Base-by-base conservation (phyloP, 1,284 basidiomycete genomes). In the Apiotrichum siamense region DNA sequence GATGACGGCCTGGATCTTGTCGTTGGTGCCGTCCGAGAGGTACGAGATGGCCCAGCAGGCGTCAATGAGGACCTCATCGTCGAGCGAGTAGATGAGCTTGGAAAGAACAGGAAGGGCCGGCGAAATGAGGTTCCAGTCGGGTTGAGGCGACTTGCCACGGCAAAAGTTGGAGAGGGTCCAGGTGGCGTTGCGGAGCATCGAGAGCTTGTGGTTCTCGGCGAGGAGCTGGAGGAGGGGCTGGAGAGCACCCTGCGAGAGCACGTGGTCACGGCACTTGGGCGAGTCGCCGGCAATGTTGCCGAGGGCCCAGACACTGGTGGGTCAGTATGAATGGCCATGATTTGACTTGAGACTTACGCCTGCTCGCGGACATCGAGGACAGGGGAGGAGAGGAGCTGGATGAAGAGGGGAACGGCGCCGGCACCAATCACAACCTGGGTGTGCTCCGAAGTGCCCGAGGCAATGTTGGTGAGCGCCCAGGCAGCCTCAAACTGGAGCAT, bases 1-100 rank as follows among this genome's bases (percentile, higher is more conserved):
- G 65, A 99, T 98, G 58, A 98, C 96, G 35, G 94, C 94, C 75
- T 99, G 96, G 58, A 99, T 99, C 80, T 99, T 99, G 77, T 99
- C 96, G 72, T 97, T 97, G 44, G 93, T 91, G 38, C 96, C 96
- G 73, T 98, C 96, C 2, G 96, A 98, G 31, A 99, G 85, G 77
- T 99, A 99, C 25, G 93, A 97, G 74, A 99, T 96, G 40, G 96
- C 96, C 96, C 96, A 99, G 80, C 96, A 99, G 26, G 96, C 96
- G 73, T 99, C 96, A 70, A 98, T 99, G 66, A 99, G 79, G 57
- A 97, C 96, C 77, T 99, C 96, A 69, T 98, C 94, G 72, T 99
- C 96, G 67, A 97, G 83, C 43, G 94, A 97, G 77, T 98, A 98
- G 75, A 99, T 97, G 65, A 99, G 79, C 77, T 98, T 98, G 54